Base-by-base conservation (phyloP, 1,284 basidiomycete species). In the Blastosporella zonata region DNA sequence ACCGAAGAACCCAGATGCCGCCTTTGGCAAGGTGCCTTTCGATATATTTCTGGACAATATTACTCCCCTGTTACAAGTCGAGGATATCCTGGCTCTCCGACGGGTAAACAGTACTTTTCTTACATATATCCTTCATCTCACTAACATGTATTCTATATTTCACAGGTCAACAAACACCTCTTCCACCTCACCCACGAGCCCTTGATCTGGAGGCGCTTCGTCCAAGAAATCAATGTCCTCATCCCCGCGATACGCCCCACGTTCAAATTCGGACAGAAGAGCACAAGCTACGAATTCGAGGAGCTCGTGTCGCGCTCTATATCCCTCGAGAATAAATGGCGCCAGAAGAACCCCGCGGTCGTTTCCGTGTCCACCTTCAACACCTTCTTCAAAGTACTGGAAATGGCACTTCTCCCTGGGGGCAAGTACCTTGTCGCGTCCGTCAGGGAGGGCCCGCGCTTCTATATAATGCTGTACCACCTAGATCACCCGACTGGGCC, bases 341-440 rank as follows among this genome's bases (percentile, higher is more conserved):
- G 74, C 27, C 64, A 62, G 3, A 58, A 62, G 5, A 59, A 67
- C 6, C 74, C 81, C 8, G 59, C 55, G 40, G 59, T 75, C 25
- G 59, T 67, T 25, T 61, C 62, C 13, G 57, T 62, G 6, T 66
- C 70, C 49, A 55, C 63, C 5, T 64, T 78, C 39, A 58, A 66
- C 20, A 60, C 75, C 0, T 67, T 73, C 46, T 68, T 77, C 47
- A 63, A 70, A 42, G 67, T 85, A 22, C 69, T 77, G 33, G 78
- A 81, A 25, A 77, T 88, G 72, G 72, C 71, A 25, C 60, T 85
- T 20, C 71, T 87, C 6, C 82, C 86, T 2, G 87, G 87, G 1
- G 84, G 87, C 18, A 82, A 84, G 55, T 84, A 82, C 53, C 71
- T 87, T 49, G 67, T 86, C 23, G 81, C 80, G 0, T 84, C 82